These are phyloP conservation scores for Ophiocordyceps unilateralis DNA, from an alignment of 2,329 filamentous ascomycete species.

Conservation along the genomic window DNA sequence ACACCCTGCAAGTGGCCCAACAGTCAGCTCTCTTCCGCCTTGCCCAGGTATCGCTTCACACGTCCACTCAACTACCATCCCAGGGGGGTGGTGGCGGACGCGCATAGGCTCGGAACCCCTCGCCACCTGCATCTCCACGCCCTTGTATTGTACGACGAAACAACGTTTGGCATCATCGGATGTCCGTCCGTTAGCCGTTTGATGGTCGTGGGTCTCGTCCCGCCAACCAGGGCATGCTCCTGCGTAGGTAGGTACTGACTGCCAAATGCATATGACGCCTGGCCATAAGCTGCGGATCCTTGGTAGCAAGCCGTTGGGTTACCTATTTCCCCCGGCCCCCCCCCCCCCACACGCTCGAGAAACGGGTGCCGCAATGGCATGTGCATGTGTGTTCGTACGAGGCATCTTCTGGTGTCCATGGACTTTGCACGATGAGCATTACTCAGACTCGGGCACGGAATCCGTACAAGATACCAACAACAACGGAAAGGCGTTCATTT, in stretches of 20 bases:
- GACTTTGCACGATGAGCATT: not conserved
- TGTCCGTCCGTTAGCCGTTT: not conserved
- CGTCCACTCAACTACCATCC: not conserved
- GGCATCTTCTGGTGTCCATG: too few relatives aligned
- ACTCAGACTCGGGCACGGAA: not conserved
- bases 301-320: not conserved
- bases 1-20: too few relatives aligned
- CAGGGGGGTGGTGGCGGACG: too few relatives aligned
- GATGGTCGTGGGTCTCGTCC: not conserved
- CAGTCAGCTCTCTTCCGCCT: not conserved
- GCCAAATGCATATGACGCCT: not conserved
- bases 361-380: not conserved
- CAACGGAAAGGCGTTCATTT: not conserved
- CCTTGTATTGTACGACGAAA: not conserved
- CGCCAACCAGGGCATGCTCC: not conserved
- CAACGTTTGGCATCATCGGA: not conserved
- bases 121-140: not conserved
- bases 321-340: not conserved
- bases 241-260: not conserved
- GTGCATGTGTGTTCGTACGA: not conserved
- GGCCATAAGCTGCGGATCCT: not conserved
- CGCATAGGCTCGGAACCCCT: not conserved
- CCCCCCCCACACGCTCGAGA: not conserved
- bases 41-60: not conserved
- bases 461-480: too few relatives aligned